Base-by-base conservation (phyloP, 306 rosid species). In the Coriaria nepalensis region DNA sequence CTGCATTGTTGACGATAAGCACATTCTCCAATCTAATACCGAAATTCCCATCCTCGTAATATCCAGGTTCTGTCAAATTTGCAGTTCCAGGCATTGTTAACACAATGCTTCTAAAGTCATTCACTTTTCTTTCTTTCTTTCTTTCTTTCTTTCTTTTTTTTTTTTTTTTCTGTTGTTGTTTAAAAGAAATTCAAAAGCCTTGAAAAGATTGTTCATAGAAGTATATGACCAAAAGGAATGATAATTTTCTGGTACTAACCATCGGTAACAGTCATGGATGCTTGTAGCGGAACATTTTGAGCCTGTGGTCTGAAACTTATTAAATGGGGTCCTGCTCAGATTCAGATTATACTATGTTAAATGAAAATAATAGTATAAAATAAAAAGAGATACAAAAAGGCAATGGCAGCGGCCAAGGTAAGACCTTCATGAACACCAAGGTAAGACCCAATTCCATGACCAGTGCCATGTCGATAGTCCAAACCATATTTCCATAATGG, bases 21-120 rank as follows among this genome's bases (percentile, higher is more conserved):
- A 92, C 98, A 44, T 92, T 92, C 87, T 92, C 98, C 83, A 92
- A 73, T 75, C 98, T 73, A 62, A 92, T 92, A 52, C 98, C 98
- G 14, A 92, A 92, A 12, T 44, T 63, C 32, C 96, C 96, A 35
- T 92, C 98, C 74, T 92, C 98, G 4, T 92, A 92, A 64, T 85
- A 92, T 55, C 98, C 98, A 47, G 98, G 98, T 73, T 92, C 98
- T 92, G 68, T n/a, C n/a, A 33, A 62, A 69, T 64, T 62, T 32
- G 37, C 52, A 68, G 53, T 44, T 64, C n/a, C 9, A 37, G 46
- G 9, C 42, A 36, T 36, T 33, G n/a, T n/a, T n/a, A n/a, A n/a
- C n/a, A n/a, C n/a, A n/a, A n/a, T n/a, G n/a, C n/a, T n/a, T n/a
- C n/a, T n/a, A n/a, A n/a, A n/a, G n/a, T n/a, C n/a, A n/a, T n/a